Conservation (phyloP, 768 basidiomycete species). For the Mycena polygramma region DNA sequence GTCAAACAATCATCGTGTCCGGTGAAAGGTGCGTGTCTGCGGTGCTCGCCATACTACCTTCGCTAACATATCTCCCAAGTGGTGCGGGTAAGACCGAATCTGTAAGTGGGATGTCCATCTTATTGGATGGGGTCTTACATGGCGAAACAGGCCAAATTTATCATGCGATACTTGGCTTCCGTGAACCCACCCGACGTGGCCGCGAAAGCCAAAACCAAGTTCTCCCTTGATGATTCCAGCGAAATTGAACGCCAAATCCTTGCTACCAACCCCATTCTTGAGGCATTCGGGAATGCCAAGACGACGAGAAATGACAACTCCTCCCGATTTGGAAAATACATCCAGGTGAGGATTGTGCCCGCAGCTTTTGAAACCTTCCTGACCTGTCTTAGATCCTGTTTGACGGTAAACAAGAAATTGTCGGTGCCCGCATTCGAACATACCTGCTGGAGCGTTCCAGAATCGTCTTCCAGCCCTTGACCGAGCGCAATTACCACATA, state of each 20-base stretch:
- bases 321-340: conserved; percentile 99
- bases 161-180: conserved; percentile 98
- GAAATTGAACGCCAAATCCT: conserved; percentile 98
- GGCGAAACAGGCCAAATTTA: conserved; percentile 87
- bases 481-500: conserved; percentile 99
- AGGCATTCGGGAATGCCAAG: conserved; percentile 99
- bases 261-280: conserved; percentile 99
- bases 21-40: conserved; percentile 85
- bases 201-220: conserved; percentile 74
- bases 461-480: conserved; percentile 96
- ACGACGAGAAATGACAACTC: conserved; percentile 99
- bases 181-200: conserved; percentile 86
- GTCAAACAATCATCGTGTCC: conserved; percentile 98
- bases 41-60: conserved; percentile 32
- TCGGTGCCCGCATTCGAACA: conserved; percentile 98
- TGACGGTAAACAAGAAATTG: conserved; percentile 95
- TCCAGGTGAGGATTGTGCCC: conserved; percentile 76
- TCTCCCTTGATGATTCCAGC: conserved; percentile 86
- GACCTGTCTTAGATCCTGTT: conserved; percentile 85
- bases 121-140: conserved; percentile 19
- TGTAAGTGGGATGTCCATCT: conserved; percentile 57
- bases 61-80: conserved; percentile 57
- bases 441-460: conserved; percentile 98
- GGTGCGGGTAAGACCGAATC: conserved; percentile 99
- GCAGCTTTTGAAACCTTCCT: conserved; percentile 21